These are phyloP conservation scores for Huntiella bhutanensis DNA, from an alignment of 2,329 filamentous ascomycete genomes.

Conservation along the genomic window DNA sequence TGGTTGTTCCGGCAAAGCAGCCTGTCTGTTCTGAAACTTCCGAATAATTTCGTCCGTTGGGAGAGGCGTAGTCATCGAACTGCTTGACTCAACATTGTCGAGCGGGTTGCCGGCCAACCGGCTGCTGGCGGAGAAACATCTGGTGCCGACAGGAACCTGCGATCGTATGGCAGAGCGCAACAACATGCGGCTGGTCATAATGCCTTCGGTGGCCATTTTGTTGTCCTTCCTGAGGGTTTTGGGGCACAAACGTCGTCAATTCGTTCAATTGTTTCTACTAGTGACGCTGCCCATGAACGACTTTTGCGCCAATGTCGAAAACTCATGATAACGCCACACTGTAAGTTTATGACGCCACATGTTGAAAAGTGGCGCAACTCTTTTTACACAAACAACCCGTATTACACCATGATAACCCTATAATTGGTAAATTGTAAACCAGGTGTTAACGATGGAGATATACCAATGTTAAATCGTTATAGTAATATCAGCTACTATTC, in stretches of 20 bases:
- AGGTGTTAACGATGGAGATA: no score
- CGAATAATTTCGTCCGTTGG: conserved; percentile 22
- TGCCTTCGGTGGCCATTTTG: conserved; percentile 14
- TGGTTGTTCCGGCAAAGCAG: conserved; percentile 19
- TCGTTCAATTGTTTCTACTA: no score
- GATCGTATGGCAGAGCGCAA: conserved; percentile 4
- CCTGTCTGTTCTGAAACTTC: conserved; percentile 23
- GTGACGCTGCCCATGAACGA: neutral
- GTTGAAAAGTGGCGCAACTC: neutral
- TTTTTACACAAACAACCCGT: neutral
- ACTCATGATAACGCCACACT: conserved; percentile 6
- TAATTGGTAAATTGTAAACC: no score
- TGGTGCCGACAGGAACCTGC: conserved; percentile 13
- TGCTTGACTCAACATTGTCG: conserved; percentile 10
- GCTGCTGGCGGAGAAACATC: conserved; percentile 8
- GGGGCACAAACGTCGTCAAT: neutral
- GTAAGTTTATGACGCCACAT: neutral
- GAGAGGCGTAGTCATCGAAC: conserved; percentile 21
- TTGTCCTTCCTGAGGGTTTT: neutral
- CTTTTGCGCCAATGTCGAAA: conserved; percentile 7
- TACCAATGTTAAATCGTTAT: no score
- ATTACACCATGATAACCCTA: no score
- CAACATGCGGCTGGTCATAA: conserved; percentile 14
- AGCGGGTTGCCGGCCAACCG: conserved; percentile 5
- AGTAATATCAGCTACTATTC: no score